A percentile compares a stretch with the other conserved stretches of the same genome.
Conservation (phyloP, 768 basidiomycete genomes). For the Trametes meyenii region DNA sequence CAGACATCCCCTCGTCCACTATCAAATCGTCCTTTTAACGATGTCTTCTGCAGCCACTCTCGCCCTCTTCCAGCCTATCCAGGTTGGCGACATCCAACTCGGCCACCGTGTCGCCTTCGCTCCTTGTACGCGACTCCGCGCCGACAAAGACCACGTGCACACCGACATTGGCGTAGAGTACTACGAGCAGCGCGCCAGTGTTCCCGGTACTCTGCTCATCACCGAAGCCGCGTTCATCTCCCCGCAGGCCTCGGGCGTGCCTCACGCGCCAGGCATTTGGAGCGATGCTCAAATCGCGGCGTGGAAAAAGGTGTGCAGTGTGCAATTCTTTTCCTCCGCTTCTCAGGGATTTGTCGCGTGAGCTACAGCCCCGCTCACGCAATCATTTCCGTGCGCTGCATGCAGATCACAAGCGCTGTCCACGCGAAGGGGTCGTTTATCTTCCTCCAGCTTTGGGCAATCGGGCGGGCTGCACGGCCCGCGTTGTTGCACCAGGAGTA, state of each 20-base stretch:
- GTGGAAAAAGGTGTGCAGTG: constrained; percentile 50
- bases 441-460: constrained; percentile 59
- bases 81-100: constrained; percentile 45
- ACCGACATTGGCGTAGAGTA: constrained; percentile 44
- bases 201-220: constrained; percentile 57
- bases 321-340: not conserved
- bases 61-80: constrained; percentile 50
- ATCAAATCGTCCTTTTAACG: no score
- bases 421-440: constrained; percentile 55
- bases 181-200: constrained; percentile 50
- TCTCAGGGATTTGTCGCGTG: not conserved
- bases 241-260: constrained; percentile 49
- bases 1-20: no score
- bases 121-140: constrained; percentile 52
- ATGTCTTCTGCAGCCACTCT: constrained; percentile 15
- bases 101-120: constrained; percentile 56
- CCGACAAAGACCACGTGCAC: constrained; percentile 40
- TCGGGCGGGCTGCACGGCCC: constrained; percentile 46
- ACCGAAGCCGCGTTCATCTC: constrained; percentile 61
- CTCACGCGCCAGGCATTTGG: constrained; percentile 65
- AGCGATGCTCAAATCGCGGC: constrained; percentile 54
- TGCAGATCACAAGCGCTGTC: constrained; percentile 55
- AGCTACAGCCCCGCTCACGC: not conserved
- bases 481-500: constrained; percentile 41
- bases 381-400: not conserved